Evolutionary conservation across 106 monocot genomes (phyloP).

Genomic region (Dendrobium chrysotoxum): DNA sequence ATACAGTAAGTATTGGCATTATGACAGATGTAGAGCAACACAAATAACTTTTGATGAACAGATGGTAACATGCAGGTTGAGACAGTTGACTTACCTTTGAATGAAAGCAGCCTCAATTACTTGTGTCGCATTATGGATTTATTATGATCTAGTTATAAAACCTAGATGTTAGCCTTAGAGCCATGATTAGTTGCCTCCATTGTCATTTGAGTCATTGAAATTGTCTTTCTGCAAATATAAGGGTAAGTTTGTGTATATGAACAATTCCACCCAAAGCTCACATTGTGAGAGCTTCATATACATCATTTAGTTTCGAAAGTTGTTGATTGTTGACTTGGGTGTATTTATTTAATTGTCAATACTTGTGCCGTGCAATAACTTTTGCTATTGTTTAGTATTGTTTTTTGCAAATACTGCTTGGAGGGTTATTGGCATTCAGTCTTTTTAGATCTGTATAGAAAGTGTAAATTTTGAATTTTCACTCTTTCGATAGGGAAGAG

Average conservation of each 20-base stretch:
- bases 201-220: neutral
- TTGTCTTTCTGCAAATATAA: neutral
- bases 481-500: slow-evolving; percentile 63
- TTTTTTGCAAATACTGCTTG: neutral
- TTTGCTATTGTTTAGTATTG: neutral
- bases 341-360: neutral
- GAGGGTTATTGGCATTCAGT: neutral
- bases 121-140: neutral
- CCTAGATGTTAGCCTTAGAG: neutral
- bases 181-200: neutral
- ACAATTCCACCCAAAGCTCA: neutral
- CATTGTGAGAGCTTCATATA: neutral
- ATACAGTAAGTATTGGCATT: too few species aligned
- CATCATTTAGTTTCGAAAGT: neutral
- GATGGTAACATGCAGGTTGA: neutral
- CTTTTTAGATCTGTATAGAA: neutral
- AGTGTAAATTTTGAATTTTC: neutral
- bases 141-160: neutral
- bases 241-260: neutral
- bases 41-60: neutral
- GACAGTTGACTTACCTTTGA: neutral
- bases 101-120: neutral
- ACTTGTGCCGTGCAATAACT: neutral
- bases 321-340: neutral
- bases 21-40: too few species aligned